These are phyloP conservation scores for Pythium rhizo-oryzae DNA, from an alignment of 352 stramenopile genomes.

Conservation along the genomic window DNA sequence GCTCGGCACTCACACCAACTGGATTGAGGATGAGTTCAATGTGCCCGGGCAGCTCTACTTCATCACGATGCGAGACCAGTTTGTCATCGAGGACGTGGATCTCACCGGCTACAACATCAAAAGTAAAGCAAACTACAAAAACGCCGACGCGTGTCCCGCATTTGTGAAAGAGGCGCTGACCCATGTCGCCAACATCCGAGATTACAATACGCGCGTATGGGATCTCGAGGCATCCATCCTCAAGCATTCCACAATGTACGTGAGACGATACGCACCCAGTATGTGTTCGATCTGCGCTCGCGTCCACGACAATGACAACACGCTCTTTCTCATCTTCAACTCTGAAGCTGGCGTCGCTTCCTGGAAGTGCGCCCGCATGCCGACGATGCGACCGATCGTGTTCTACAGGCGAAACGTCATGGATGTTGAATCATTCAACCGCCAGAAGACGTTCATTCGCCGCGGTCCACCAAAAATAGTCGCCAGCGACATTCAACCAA, in stretches of 20 bases:
- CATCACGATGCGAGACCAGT: neutral
- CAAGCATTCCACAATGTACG: conserved; percentile 12
- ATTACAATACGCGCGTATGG: conserved; percentile 13
- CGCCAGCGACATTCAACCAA: no score
- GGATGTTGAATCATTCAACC: neutral
- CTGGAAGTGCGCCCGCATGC: conserved; percentile 11
- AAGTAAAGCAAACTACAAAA: no score
- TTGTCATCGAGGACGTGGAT: neutral
- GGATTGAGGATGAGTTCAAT: neutral
- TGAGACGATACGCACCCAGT: conserved; percentile 16
- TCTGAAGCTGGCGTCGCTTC: conserved; percentile 6
- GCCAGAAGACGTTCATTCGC: no score
- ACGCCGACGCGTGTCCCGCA: no score
- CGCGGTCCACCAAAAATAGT: no score
- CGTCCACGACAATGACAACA: conserved; percentile 22
- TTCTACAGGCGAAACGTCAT: neutral
- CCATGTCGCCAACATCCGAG: conserved; percentile 7
- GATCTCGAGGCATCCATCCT: conserved; percentile 4
- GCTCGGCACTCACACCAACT: neutral
- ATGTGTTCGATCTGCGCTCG: conserved; percentile 19
- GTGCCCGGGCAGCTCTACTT: conserved; percentile 1
- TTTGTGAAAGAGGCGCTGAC: no score
- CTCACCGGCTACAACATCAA: conserved; percentile 1
- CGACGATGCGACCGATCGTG: neutral
- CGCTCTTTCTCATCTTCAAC: conserved; percentile 20